Evolutionary conservation across 768 basidiomycete species (phyloP).

Genomic region (Pleurotus djamor): DNA sequence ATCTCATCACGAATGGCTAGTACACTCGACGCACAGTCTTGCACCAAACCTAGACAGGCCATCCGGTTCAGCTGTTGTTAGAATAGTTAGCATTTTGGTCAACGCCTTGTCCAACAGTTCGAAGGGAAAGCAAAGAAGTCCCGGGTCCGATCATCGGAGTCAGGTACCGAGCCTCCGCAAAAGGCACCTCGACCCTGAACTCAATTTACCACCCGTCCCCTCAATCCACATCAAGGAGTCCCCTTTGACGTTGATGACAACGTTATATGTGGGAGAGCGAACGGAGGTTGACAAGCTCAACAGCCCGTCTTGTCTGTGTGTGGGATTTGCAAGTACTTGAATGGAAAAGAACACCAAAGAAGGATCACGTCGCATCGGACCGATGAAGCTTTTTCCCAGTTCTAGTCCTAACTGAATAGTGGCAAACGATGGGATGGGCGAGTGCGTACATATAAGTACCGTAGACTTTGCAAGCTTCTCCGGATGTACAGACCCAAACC

Average conservation of each 20-base stretch:
- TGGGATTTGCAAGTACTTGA: neutral
- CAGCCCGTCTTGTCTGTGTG: neutral
- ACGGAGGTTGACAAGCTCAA: neutral
- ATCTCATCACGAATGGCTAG: constrained; percentile 62
- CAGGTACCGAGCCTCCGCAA: neutral
- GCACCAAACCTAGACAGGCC: constrained; percentile 67
- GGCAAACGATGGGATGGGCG: neutral
- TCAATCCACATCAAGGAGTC: neutral
- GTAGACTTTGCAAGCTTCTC: neutral
- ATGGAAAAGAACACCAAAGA: neutral
- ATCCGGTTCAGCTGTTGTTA: constrained; percentile 60
- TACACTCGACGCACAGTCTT: constrained; percentile 69
- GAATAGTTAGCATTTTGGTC: neutral
- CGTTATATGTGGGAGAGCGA: neutral
- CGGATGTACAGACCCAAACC: neutral
- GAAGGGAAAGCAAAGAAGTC: too few relatives aligned
- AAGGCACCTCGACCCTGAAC: neutral
- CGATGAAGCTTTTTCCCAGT: neutral
- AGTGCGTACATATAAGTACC: constrained; percentile 2
- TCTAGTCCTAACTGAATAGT: neutral
- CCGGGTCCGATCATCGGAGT: neutral
- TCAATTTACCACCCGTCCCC: neutral
- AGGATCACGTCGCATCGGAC: neutral
- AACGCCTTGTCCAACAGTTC: neutral
- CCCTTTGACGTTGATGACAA: neutral